Base-by-base conservation (phyloP, 2,329 filamentous ascomycete species). In the Tricladium varicosporioides region DNA sequence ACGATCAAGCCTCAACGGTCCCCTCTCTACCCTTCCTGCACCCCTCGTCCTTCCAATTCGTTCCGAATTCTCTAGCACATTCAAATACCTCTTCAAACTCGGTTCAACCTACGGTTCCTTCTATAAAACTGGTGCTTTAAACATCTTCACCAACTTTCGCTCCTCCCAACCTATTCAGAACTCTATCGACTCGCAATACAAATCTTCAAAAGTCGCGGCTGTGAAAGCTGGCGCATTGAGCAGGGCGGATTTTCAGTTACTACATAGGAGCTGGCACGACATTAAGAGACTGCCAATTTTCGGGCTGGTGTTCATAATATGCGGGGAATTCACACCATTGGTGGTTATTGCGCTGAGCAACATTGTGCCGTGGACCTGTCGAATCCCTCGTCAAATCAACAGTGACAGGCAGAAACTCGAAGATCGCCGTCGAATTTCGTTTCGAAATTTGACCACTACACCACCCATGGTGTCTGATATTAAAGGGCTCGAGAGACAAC, bases 271-370 rank as follows among this genome's bases (percentile, higher is more conserved):
- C 44, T 76, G 78, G 44, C 82, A 88, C 66, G 94, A 97, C 71
- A 74, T 91, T 47, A 75, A 83, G n/a, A 86, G 91, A 19, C 78
- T 97, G 52, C 91, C 92, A 0, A 72, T 89, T 1, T 97, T 99
- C 70, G 86, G 78, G 0, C 60, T 96, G 2, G 75, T 97, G 50
- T 78, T 96, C 5, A 67, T 93, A 1, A 61, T 96, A 14, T 90
- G 89, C 70, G 93, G 92, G 22, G 93, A 97, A 73, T 87, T 96
- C 74, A 90, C 92, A 1, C 91, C 92, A 0, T 69, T 97, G 5
- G 74, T 95, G 5, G 87, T 96, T 1, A 76, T 92, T 5, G 81
- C 85, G 32, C 75, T 96, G 22, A 85, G 86, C 16, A 76, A 76
- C 40, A 76, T 91, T 18, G 88, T 96, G 22, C 93, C 93, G 0